Evolutionary conservation across 176 grass and related monocot genomes (phyloP), one percentile per base, ranked within the genome.

Genomic region (Guadua angustifolia): DNA sequence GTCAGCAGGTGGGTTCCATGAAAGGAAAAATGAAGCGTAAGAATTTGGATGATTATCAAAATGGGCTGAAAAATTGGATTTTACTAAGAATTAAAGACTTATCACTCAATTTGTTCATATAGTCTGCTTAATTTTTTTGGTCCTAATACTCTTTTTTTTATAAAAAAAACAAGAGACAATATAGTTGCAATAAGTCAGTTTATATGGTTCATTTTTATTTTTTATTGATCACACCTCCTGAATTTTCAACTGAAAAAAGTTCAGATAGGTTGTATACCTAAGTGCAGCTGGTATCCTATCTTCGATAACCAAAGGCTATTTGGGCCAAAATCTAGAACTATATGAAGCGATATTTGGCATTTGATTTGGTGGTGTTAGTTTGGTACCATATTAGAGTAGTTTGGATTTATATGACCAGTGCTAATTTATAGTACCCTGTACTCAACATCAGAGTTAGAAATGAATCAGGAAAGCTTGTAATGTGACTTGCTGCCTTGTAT

Each of bases 311-410:
- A 22, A 49, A 71, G 13, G 79, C 9, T 29, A 14, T 12, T 25
- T 80, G 12, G 15, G 49, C 42, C 21, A 43, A 69, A 81, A 13
- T 44, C 15, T 80, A 38, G 61, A 80, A 80, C 55, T 80, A n/a
- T 25, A 68, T 2, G 6, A 39, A 53, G 19, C 24, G 43, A 64
- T 39, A 26, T 46, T 80, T 53, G 17, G 17, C 61, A 50, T 66
- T 67, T 80, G 63, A 67, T 50, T 66, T 51, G 46, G 24, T 35
- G 25, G 71, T 29, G 26, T 52, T 74, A 52, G 71, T 74, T 71
- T 35, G 25, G 45, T 52, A 35, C 46, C 16, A 47, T 7, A 47
- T 26, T 71, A 13, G 21, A 49, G 25, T 44, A 71, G 39, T 40
- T 71, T 71, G 40, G 9, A 44, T 47, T 22, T 71, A 46, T 71